These are phyloP conservation scores for Uronychia setigera DNA, from an alignment of 73 alveolate genomes.

Conservation along the genomic window DNA sequence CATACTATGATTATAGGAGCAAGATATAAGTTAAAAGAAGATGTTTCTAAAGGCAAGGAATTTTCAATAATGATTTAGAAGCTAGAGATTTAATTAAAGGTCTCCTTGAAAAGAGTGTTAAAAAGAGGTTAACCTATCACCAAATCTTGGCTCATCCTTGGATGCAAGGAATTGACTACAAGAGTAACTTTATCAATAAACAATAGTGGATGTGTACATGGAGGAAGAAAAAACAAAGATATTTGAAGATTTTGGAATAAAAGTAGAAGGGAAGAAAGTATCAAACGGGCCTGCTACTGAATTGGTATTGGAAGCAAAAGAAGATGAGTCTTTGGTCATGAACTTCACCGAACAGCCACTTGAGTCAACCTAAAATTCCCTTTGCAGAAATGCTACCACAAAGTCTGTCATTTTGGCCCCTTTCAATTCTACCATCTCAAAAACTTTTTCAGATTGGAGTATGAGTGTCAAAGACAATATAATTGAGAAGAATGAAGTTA, in stretches of 20 bases:
- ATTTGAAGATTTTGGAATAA: background rate
- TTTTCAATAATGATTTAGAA: slow-evolving; percentile 17
- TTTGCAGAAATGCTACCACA: slow-evolving; percentile 50
- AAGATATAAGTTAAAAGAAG: slow-evolving; percentile 33
- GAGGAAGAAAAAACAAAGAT: background rate
- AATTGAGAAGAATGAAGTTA: slow-evolving; percentile 68
- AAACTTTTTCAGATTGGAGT: slow-evolving; percentile 1
- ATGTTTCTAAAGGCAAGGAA: slow-evolving; percentile 25
- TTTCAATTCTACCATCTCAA: slow-evolving; percentile 62
- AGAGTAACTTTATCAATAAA: slow-evolving; percentile 3
- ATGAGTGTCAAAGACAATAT: slow-evolving; percentile 1
- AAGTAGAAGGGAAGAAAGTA: background rate
- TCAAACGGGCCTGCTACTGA: background rate
- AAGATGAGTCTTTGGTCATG: background rate
- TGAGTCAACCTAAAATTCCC: slow-evolving; percentile 35
- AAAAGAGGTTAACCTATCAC: slow-evolving; percentile 13
- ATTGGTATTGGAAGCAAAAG: background rate
- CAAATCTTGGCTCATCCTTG: slow-evolving; percentile 30
- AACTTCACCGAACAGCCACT: slow-evolving; percentile 40
- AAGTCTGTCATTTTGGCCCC: slow-evolving; percentile 80
- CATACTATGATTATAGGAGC: slow-evolving; percentile 29
- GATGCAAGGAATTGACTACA: slow-evolving; percentile 20
- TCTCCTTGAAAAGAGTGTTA: slow-evolving; percentile 15
- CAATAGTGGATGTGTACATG: background rate
- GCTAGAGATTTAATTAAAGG: slow-evolving; percentile 39